Base-by-base conservation (phyloP, 2,329 filamentous ascomycete species). In the Aspergillus eucalypticola region DNA sequence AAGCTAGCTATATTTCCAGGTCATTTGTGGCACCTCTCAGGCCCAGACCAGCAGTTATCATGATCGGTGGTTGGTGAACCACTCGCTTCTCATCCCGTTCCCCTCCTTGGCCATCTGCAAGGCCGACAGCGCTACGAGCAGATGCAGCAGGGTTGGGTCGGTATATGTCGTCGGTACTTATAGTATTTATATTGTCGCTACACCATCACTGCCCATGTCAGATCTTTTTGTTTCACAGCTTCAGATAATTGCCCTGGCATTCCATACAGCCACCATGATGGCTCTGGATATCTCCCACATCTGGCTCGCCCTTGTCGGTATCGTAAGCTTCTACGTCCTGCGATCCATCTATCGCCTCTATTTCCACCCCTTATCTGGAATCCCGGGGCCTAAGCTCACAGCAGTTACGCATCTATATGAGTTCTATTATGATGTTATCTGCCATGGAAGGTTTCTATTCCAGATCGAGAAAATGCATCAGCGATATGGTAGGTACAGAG, bases 381-480 rank as follows among this genome's bases (percentile, higher is more conserved):
- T 42, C 8, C 51, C 51, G 0, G 51, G 51, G 6, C 51, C 51
- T 3, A 53, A 53, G 8, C 32, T 53, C 15, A 17, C 51, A 19
- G 51, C 32, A 3, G 25, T 41, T 21, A 39, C 51, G 3, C 19
- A 21, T 23, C 13, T 53, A 4, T 53, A 53, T 10, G 35, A 53
- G n/a, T 41, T 53, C 32, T 53, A 53, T 19, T 42, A 53, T 7
- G 51, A 53, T 27, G 38, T 53, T 17, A 29, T 53, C 21, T n/a
- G 15, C 19, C 10, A 32, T 17, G 51, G 51, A 5, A 21, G n/a
- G n/a, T 53, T 53, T 41, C 32, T 53, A 2, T 42, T 39, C 1
- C 32, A 53, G 23, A 42, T 41, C 19, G 21, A 53, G 32, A 42
- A 41, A 41, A 53, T 53, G 51, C 59, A 61, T 41, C 13, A 58